phyloP scores from a whole-genome alignment of 371 early-diverging fungal genomes.

The Mucor sp. region DNA sequence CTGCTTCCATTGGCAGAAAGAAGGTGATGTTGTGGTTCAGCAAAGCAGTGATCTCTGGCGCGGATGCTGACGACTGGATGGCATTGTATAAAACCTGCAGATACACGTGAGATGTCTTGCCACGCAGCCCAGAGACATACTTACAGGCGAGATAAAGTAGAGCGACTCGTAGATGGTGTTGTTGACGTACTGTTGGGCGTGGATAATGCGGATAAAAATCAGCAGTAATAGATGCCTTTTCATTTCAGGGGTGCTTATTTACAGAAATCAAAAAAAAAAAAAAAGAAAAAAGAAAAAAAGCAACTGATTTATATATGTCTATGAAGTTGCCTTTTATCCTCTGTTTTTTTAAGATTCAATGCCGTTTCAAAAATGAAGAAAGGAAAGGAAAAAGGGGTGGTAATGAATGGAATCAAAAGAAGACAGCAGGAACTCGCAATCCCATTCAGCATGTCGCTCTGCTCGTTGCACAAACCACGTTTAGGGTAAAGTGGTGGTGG shows the following conservation, averaged over 20 bases:
- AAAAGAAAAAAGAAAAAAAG: neutral
- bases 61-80: neutral
- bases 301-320: neutral
- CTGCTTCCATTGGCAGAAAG: conserved; percentile 18
- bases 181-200: neutral
- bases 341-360: neutral
- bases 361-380: neutral
- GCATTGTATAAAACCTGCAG: neutral
- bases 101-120: too few species aligned
- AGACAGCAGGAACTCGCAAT: neutral
- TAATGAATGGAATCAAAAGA: neutral
- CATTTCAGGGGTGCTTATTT: neutral
- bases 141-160: neutral
- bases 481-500: neutral
- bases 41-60: neutral
- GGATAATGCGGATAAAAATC: neutral
- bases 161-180: neutral
- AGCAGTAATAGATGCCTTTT: neutral
- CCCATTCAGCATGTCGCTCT: neutral
- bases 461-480: conserved; percentile 18
- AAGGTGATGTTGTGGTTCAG: conserved; percentile 16
- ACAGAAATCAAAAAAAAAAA: neutral
- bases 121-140: neutral
- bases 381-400: neutral
- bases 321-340: neutral